These are phyloP conservation scores for Coemansia sp. DNA, from an alignment of 192 early-diverging fungal species.

Conservation along the genomic window DNA sequence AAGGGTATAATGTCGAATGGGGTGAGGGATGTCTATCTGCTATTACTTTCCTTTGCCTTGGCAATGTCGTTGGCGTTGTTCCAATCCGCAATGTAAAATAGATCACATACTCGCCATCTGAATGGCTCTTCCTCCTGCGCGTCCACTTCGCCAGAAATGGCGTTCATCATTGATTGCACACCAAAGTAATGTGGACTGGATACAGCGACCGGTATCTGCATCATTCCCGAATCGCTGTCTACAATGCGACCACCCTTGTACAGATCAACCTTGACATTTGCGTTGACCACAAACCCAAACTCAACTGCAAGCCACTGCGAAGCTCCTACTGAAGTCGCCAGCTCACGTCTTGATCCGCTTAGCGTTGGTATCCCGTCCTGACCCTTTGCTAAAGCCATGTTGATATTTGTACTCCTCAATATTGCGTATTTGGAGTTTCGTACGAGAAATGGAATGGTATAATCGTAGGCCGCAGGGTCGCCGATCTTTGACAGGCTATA, in stretches of 20 bases:
- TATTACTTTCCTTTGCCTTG: neutral
- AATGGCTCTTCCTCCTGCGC: constrained; percentile 24
- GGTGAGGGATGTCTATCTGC: neutral
- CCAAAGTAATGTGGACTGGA: constrained; percentile 18
- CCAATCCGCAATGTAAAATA: constrained; percentile 23
- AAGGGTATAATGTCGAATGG: too few species aligned
- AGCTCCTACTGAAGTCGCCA: neutral
- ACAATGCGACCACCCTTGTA: constrained; percentile 7
- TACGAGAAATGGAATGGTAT: constrained; percentile 9
- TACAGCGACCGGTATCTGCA: constrained; percentile 26
- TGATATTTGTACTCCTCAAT: neutral
- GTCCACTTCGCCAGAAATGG: neutral
- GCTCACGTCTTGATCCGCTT: neutral
- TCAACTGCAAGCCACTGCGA: constrained; percentile 5
- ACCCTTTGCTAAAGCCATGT: neutral
- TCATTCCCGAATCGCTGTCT: constrained; percentile 20
- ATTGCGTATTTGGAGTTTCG: constrained; percentile 12
- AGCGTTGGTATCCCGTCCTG: neutral
- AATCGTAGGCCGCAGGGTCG: constrained; percentile 17
- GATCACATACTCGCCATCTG: constrained; percentile 30
- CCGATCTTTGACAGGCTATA: constrained; percentile 1
- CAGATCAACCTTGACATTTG: constrained; percentile 18
- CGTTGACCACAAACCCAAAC: constrained; percentile 17
- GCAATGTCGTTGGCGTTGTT: neutral
- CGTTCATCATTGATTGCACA: neutral